phyloP scores from a whole-genome alignment of 352 stramenopile genomes.

The Globisporangium apiculatum region DNA sequence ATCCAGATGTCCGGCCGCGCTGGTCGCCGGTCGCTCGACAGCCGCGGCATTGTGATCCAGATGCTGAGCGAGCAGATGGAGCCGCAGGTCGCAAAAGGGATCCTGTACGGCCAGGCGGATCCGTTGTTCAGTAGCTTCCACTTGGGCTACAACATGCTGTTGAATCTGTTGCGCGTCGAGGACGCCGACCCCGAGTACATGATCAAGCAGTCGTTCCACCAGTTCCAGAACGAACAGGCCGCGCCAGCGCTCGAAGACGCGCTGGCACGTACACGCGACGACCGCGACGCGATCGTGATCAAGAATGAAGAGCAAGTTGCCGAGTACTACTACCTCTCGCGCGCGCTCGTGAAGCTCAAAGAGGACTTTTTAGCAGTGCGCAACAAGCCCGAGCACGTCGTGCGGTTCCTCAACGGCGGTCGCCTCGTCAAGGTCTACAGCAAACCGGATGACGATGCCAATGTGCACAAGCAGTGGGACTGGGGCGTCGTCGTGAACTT shows the following conservation, averaged over 20 bases:
- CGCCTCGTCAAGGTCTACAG: constrained; percentile 86
- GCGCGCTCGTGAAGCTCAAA: constrained; percentile 89
- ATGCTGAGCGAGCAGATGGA: constrained; percentile 99
- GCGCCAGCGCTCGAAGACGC: constrained; percentile 72
- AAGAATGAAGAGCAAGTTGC: constrained; percentile 87
- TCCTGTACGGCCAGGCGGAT: constrained; percentile 80
- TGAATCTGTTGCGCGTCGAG: constrained; percentile 99
- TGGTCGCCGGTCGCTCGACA: constrained; percentile 97
- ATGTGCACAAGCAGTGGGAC: constrained; percentile 48
- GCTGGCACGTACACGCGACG: constrained; percentile 67
- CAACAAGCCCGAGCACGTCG: constrained; percentile 88
- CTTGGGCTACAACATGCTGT: constrained; percentile 99
- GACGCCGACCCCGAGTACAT: constrained; percentile 96
- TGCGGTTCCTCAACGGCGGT: constrained; percentile 93
- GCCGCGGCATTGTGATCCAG: constrained; percentile 96
- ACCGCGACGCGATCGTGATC: constrained; percentile 86
- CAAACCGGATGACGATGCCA: constrained; percentile 38
- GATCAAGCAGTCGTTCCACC: constrained; percentile 97
- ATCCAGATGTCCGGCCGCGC: constrained; percentile 95
- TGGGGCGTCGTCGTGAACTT: constrained; percentile 86
- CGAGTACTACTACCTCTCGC: constrained; percentile 87
- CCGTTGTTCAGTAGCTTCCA: constrained; percentile 89
- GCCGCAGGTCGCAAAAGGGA: constrained; percentile 92
- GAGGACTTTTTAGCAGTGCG: constrained; percentile 90
- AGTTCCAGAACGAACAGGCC: constrained; percentile 87